Evolutionary conservation across 75 land plant species (phyloP).

Genomic region (Picea sitchensis): DNA sequence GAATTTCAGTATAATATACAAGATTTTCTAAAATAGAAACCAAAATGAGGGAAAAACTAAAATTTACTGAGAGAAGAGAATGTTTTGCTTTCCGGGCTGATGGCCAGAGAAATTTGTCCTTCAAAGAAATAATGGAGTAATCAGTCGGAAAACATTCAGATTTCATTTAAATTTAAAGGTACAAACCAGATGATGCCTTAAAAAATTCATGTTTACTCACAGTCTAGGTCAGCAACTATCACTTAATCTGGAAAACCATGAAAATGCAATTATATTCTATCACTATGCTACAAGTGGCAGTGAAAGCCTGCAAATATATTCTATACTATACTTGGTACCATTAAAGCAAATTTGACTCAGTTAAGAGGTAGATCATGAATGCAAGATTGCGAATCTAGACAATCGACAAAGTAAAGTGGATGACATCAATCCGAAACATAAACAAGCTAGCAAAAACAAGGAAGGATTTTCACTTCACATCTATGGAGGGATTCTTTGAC

Average conservation of each 20-base stretch:
- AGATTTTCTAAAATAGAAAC: not conserved
- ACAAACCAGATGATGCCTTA: not conserved
- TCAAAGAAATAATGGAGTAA: not conserved
- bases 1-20: not conserved
- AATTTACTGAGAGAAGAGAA: not conserved
- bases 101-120: not conserved
- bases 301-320: not conserved
- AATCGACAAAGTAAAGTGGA: not conserved
- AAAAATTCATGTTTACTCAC: not conserved
- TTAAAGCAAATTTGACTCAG: not conserved
- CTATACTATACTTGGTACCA: not conserved
- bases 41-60: not conserved
- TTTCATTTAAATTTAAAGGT: not conserved
- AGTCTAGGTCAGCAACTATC: not conserved
- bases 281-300: not conserved
- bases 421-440: not conserved
- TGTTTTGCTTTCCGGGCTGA: not conserved
- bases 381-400: not conserved
- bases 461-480: not conserved
- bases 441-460: not conserved
- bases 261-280: too few species aligned
- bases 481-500: not conserved
- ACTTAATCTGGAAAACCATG: too few species aligned
- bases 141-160: not conserved
- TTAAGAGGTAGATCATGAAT: not conserved